Conservation (phyloP, 768 basidiomycete species). For the Mycena rebaudengoi region DNA sequence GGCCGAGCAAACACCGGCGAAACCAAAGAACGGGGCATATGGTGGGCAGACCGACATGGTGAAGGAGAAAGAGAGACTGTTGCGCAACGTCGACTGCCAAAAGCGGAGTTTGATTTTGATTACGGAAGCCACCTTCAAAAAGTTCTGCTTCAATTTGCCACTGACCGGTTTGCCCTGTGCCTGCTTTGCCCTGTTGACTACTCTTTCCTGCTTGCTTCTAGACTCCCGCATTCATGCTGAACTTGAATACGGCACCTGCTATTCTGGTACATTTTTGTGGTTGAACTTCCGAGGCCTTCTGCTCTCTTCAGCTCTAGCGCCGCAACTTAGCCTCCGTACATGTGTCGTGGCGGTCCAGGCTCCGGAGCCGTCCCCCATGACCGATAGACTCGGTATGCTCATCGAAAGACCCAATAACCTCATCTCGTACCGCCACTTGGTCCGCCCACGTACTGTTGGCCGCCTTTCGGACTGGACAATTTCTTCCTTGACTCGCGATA, state of each 20-base stretch:
- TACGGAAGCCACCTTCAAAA: too few species aligned
- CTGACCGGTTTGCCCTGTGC: too few species aligned
- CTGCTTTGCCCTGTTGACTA: too few species aligned
- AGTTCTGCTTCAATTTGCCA: too few species aligned
- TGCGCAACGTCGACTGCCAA: neutral
- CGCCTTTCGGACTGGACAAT: conserved; percentile 8
- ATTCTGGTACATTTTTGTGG: too few species aligned
- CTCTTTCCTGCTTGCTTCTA: too few species aligned
- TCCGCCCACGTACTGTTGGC: neutral
- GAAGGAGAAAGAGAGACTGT: neutral
- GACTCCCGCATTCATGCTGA: too few species aligned
- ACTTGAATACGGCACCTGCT: too few species aligned
- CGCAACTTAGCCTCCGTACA: conserved; percentile 13
- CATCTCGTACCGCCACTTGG: conserved; percentile 19
- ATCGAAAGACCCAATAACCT: conserved; percentile 11
- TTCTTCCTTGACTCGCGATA: neutral
- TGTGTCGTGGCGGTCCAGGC: neutral
- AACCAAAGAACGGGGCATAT: conserved; percentile 97
- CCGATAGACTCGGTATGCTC: conserved; percentile 13
- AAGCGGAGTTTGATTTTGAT: neutral
- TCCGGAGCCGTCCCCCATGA: neutral
- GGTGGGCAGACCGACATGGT: conserved; percentile 82
- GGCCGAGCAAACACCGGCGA: conserved; percentile 94
- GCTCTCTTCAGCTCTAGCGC: neutral
- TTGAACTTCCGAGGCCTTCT: conserved; percentile 3